These are phyloP conservation scores for Calonectria ilicicola DNA, from an alignment of 2,329 filamentous ascomycete species.

Conservation along the genomic window DNA sequence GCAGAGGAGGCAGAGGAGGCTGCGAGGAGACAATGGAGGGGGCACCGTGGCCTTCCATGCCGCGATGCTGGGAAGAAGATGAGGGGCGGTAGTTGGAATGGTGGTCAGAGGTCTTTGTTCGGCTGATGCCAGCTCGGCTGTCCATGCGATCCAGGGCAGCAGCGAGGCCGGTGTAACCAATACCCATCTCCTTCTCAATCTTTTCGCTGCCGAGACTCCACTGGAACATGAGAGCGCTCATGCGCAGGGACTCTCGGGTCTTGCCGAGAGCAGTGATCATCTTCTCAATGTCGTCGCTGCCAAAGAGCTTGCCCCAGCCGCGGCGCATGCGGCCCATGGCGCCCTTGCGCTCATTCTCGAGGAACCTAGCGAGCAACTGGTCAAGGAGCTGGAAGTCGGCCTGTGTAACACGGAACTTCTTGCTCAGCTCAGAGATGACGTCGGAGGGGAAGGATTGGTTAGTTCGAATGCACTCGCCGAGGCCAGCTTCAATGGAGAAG, in stretches of 20 bases:
- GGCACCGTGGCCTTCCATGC: conserved; percentile 31
- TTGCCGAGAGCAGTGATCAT: conserved; percentile 68
- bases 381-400: conserved; percentile 73
- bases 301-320: conserved; percentile 73
- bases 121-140: conserved; percentile 35
- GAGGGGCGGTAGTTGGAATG: conserved; percentile 40
- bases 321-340: conserved; percentile 70
- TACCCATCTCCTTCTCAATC: conserved; percentile 70
- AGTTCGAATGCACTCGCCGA: conserved; percentile 64
- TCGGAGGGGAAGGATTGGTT: conserved; percentile 68
- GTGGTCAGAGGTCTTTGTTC: conserved; percentile 32
- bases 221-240: conserved; percentile 74
- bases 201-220: conserved; percentile 72
- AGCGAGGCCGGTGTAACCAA: conserved; percentile 75
- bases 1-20: conserved; percentile 42
- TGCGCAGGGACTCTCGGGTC: conserved; percentile 71
- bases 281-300: conserved; percentile 71
- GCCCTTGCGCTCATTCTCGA: conserved; percentile 72
- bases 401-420: conserved; percentile 71
- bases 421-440: conserved; percentile 72
- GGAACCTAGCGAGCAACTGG: conserved; percentile 70
- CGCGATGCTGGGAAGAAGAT: conserved; percentile 39
- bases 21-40: conserved; percentile 19
- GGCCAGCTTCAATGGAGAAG: conserved; percentile 76
- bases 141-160: conserved; percentile 68